A percentile compares a stretch with the other conserved stretches of the same genome.
These are phyloP conservation scores for Orbilia brochopaga DNA, from an alignment of 2,329 filamentous ascomycete genomes.

Conservation along the genomic window DNA sequence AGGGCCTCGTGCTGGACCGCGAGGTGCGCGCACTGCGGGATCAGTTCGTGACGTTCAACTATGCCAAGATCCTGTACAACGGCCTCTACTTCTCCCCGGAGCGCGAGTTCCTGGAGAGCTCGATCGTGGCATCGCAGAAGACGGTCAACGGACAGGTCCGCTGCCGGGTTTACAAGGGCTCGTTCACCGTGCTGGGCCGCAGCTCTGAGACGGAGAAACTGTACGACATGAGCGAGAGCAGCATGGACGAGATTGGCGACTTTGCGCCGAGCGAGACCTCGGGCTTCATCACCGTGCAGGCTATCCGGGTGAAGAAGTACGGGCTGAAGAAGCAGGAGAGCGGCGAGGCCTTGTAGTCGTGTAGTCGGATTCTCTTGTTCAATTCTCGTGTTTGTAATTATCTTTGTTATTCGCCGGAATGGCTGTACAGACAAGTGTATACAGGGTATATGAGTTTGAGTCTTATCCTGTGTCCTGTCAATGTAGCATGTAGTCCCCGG, in stretches of 20 bases:
- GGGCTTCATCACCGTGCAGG: slow-evolving; percentile 73
- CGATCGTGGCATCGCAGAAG: slow-evolving; percentile 67
- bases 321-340: slow-evolving; percentile 52
- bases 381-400: slow-evolving; percentile 4
- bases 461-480: too few species aligned
- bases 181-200: slow-evolving; percentile 66
- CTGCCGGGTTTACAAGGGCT: slow-evolving; percentile 71
- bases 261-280: slow-evolving; percentile 71
- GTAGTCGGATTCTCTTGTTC: neutral
- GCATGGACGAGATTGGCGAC: slow-evolving; percentile 74
- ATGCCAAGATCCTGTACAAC: slow-evolving; percentile 67
- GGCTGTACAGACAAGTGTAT: too few species aligned
- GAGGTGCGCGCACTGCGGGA: slow-evolving; percentile 73
- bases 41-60: slow-evolving; percentile 72
- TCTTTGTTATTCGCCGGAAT: too few species aligned
- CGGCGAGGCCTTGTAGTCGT: slow-evolving; percentile 51
- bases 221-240: slow-evolving; percentile 70
- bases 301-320: slow-evolving; percentile 68
- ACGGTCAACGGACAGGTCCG: slow-evolving; percentile 69
- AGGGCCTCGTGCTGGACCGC: slow-evolving; percentile 72
- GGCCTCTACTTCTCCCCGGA: slow-evolving; percentile 72
- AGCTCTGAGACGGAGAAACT: slow-evolving; percentile 71
- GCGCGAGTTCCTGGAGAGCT: slow-evolving; percentile 73
- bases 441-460: too few species aligned
- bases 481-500: too few species aligned